These are phyloP conservation scores for Ophiocordyceps camponoti-leonardi DNA, from an alignment of 2,329 filamentous ascomycete genomes.

Conservation along the genomic window DNA sequence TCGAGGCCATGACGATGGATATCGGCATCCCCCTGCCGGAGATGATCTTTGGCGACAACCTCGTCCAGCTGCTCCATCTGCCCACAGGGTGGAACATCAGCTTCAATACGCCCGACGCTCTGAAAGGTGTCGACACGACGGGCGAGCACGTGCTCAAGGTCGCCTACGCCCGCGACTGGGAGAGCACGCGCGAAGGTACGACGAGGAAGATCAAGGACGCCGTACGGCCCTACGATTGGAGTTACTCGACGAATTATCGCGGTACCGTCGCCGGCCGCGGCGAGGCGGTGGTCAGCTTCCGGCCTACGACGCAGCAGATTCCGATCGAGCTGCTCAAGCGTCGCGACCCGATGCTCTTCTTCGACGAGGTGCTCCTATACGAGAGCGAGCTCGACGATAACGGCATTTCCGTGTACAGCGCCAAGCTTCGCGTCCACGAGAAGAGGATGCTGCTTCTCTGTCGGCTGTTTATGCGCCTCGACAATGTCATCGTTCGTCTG, in stretches of 20 bases:
- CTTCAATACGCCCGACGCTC: conserved; percentile 74
- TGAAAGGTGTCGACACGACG: conserved; percentile 89
- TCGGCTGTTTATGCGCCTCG: conserved; percentile 82
- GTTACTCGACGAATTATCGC: conserved; percentile 76
- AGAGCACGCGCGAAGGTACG: conserved; percentile 48
- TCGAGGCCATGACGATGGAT: conserved; percentile 64
- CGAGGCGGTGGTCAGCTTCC: conserved; percentile 9
- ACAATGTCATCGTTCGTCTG: conserved; percentile 75
- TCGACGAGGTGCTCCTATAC: conserved; percentile 89
- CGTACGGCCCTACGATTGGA: conserved; percentile 96
- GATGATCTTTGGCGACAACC: conserved; percentile 98
- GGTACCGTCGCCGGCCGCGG: conserved; percentile 40
- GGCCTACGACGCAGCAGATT: conserved; percentile 32
- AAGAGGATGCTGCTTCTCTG: conserved; percentile 68
- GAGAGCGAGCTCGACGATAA: conserved; percentile 98
- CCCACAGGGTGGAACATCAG: conserved; percentile 58
- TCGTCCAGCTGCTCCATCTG: conserved; percentile 57
- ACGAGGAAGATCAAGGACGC: conserved; percentile 83
- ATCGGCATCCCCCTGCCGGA: conserved; percentile 82
- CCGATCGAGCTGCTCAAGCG: conserved; percentile 75
- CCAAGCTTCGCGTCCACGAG: conserved; percentile 88
- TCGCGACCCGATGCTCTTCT: conserved; percentile 88
- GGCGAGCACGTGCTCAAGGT: conserved; percentile 83
- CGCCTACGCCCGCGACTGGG: conserved; percentile 81
- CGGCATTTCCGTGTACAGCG: conserved; percentile 76